These are phyloP conservation scores for Parietaria judaica DNA, from an alignment of 306 rosid genomes.

Conservation along the genomic window DNA sequence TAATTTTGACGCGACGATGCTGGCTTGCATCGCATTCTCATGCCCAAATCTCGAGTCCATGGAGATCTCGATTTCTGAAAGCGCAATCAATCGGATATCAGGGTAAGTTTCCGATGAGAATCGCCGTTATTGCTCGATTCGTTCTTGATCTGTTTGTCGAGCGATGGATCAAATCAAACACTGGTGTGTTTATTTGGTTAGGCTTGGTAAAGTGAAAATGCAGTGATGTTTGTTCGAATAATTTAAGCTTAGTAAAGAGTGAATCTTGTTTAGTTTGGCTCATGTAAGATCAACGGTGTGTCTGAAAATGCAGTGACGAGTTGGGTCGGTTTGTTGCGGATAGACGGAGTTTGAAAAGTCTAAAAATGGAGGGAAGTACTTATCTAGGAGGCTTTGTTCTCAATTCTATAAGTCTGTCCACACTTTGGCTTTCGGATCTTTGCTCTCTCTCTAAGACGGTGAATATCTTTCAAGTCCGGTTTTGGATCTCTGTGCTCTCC, in stretches of 20 bases:
- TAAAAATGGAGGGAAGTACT: slow-evolving; percentile 92
- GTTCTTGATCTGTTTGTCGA: background rate
- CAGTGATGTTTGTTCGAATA: too few relatives aligned
- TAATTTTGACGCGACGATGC: slow-evolving; percentile 85
- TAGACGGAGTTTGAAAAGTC: slow-evolving; percentile 63
- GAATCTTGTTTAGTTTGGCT: too few relatives aligned
- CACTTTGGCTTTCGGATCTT: slow-evolving; percentile 88
- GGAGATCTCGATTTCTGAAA: slow-evolving; percentile 49
- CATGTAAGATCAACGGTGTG: slow-evolving; percentile 2
- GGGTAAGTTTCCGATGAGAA: slow-evolving; percentile 43
- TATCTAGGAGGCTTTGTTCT: slow-evolving; percentile 65
- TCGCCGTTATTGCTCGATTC: background rate
- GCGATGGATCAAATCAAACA: too few relatives aligned
- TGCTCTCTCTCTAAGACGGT: slow-evolving; percentile 82
- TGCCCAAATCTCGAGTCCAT: slow-evolving; percentile 77
- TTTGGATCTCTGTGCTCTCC: background rate
- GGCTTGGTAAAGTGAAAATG: too few relatives aligned
- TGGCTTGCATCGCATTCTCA: slow-evolving; percentile 89
- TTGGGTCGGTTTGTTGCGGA: slow-evolving; percentile 84
- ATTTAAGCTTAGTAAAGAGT: too few relatives aligned
- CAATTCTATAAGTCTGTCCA: slow-evolving; percentile 67
- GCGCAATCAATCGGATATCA: slow-evolving; percentile 64
- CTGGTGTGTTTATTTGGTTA: too few relatives aligned
- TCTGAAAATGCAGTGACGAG: slow-evolving; percentile 54
- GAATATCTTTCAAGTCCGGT: slow-evolving; percentile 14